A percentile compares a stretch with the other conserved stretches of the same genome.
phyloP scores from a whole-genome alignment of 1,284 basidiomycete species.

The Apiotrichum laibachii region DNA sequence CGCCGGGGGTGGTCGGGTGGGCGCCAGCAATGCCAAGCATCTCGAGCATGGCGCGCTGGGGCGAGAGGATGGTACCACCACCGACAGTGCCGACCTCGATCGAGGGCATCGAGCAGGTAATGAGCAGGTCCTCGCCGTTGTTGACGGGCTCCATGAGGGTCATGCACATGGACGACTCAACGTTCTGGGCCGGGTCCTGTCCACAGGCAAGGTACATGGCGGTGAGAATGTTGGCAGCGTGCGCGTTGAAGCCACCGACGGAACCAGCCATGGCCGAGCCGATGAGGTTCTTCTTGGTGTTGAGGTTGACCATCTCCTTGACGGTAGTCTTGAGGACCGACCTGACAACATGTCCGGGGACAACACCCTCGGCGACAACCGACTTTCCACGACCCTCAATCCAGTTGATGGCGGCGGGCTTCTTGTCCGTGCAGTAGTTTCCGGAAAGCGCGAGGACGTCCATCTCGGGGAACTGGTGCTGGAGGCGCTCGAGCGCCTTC shows the following conservation, averaged over 20 bases:
- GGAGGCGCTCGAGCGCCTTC: constrained; percentile 81
- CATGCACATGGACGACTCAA: constrained; percentile 97
- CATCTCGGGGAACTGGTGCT: constrained; percentile 86
- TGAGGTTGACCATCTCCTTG: constrained; percentile 82
- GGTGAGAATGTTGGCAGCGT: constrained; percentile 96
- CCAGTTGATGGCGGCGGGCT: constrained; percentile 99
- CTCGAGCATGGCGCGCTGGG: constrained; percentile 85
- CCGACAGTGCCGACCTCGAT: constrained; percentile 97
- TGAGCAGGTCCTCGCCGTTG: constrained; percentile 82
- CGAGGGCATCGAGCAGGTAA: constrained; percentile 91
- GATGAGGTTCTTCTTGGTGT: constrained; percentile 96
- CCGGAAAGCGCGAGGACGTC: constrained; percentile 88
- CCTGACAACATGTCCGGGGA: constrained; percentile 85
- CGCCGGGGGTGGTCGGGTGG: constrained; percentile 74
- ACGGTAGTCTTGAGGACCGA: constrained; percentile 95
- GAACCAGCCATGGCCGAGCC: constrained; percentile 97
- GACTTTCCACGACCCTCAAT: constrained; percentile 98
- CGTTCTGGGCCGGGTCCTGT: constrained; percentile 98
- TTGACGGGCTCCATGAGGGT: constrained; percentile 97
- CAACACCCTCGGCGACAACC: constrained; percentile 90
- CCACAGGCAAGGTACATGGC: constrained; percentile 95
- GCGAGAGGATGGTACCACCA: constrained; percentile 85
- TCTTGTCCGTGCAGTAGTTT: constrained; percentile 99
- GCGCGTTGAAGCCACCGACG: constrained; percentile 97
- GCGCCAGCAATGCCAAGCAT: constrained; percentile 88